Conservation (phyloP, 306 rosid species). For the Prosopis cineraria region DNA sequence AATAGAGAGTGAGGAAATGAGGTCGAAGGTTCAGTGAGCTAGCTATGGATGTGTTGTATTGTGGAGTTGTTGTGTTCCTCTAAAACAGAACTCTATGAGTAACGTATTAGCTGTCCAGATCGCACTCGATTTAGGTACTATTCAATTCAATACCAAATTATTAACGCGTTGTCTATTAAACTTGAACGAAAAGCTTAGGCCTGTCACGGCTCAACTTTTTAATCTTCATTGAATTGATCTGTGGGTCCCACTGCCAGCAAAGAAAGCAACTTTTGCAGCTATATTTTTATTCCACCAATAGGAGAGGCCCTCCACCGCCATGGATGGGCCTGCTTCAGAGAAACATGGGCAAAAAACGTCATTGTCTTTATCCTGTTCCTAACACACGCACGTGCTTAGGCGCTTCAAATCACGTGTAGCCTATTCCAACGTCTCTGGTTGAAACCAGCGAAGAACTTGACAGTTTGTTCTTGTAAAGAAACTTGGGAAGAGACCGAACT, state of each 20-base stretch:
- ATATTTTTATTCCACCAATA: not conserved
- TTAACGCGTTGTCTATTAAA: not conserved
- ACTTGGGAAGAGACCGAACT: too few relatives aligned
- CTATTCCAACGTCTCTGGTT: not conserved
- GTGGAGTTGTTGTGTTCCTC: not conserved
- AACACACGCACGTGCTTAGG: not conserved
- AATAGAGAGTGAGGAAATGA: not conserved
- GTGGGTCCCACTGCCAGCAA: not conserved
- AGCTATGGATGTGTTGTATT: not conserved
- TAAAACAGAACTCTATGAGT: not conserved
- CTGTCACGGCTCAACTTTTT: not conserved
- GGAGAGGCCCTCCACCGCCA: not conserved
- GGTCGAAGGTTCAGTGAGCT: slow-evolving; percentile 13
- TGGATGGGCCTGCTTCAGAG: not conserved
- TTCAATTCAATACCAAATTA: not conserved
- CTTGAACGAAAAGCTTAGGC: not conserved
- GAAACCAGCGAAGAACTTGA: too few relatives aligned
- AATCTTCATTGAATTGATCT: not conserved
- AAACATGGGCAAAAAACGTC: not conserved
- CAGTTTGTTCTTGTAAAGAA: not conserved
- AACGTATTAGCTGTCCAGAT: not conserved
- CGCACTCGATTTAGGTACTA: not conserved
- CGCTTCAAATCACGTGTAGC: not conserved
- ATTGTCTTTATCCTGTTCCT: not conserved
- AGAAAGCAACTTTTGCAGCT: not conserved